These are phyloP conservation scores for Corinectria fuckeliana DNA, from an alignment of 2,329 filamentous ascomycete genomes.

Conservation along the genomic window DNA sequence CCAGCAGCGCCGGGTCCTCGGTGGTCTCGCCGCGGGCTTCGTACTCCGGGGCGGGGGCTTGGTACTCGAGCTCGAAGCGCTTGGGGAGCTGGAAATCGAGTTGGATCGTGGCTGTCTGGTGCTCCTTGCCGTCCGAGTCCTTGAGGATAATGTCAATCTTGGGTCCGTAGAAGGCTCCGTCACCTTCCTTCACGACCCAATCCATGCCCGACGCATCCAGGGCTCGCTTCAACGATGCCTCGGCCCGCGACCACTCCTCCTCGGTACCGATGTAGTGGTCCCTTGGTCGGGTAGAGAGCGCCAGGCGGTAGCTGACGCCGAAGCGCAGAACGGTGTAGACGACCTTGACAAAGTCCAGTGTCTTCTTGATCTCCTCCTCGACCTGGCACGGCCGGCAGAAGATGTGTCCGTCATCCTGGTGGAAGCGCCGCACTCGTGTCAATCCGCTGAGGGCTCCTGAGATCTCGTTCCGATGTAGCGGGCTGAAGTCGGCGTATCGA, in stretches of 20 bases:
- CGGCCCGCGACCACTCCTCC: constrained; percentile 65
- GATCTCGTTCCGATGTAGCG: constrained; percentile 85
- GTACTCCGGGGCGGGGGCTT: constrained; percentile 69
- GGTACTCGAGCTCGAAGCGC: constrained; percentile 79
- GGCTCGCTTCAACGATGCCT: constrained; percentile 48
- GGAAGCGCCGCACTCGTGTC: constrained; percentile 84
- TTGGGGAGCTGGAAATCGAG: constrained; percentile 89
- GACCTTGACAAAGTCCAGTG: constrained; percentile 75
- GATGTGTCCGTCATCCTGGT: constrained; percentile 91
- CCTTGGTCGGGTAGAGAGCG: constrained; percentile 78
- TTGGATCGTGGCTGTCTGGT: constrained; percentile 89
- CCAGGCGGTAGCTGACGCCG: constrained; percentile 72
- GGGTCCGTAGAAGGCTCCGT: constrained; percentile 89
- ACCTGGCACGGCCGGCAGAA: constrained; percentile 84
- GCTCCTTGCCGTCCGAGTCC: constrained; percentile 83
- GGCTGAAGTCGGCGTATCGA: constrained; percentile 85
- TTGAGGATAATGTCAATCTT: constrained; percentile 88
- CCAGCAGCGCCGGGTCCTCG: constrained; percentile 54
- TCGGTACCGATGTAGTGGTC: constrained; percentile 78
- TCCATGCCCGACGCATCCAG: constrained; percentile 71
- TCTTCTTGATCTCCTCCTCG: constrained; percentile 73
- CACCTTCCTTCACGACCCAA: constrained; percentile 80
- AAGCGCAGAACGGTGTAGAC: constrained; percentile 75
- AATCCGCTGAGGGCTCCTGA: constrained; percentile 82
- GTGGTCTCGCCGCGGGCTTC: constrained; percentile 62